phyloP scores from a whole-genome alignment of 129 eudicot species.

The Centrapalus pauciflorus region DNA sequence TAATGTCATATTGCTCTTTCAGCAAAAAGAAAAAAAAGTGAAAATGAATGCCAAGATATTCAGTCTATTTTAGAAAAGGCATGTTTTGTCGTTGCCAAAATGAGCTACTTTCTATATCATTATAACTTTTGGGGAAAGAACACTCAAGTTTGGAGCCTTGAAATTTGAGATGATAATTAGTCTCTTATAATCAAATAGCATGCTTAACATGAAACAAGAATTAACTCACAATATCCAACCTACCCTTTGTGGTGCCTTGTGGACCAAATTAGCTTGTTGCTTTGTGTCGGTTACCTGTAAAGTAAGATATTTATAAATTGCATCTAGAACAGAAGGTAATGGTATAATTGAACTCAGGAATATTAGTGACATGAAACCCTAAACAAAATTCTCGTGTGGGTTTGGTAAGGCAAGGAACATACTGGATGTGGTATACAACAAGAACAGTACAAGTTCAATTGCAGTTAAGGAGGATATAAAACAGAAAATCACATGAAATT shows the following conservation, averaged over 20 bases:
- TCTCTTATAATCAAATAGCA: neutral
- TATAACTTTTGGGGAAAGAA: neutral
- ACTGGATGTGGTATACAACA: too few relatives aligned
- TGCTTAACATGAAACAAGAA: neutral
- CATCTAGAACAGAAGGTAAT: neutral
- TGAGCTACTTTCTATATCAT: neutral
- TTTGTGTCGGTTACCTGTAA: slow-evolving; percentile 53
- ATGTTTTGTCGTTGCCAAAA: neutral
- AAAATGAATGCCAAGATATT: neutral
- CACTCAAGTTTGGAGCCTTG: neutral
- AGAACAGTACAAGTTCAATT: too few relatives aligned
- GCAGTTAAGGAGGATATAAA: too few relatives aligned
- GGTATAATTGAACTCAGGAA: neutral
- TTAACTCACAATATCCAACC: neutral
- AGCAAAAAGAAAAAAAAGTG: neutral
- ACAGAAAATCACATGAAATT: too few relatives aligned
- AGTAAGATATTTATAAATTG: slow-evolving; percentile 17
- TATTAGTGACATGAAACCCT: neutral
- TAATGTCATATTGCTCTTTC: neutral
- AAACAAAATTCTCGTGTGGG: neutral
- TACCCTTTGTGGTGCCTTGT: slow-evolving; percentile 76
- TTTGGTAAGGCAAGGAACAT: too few relatives aligned
- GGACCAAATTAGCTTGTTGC: slow-evolving; percentile 59
- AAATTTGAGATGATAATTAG: neutral
- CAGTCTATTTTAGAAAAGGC: neutral